phyloP scores from a whole-genome alignment of 495 filamentous ascomycete species.

The Penicillium cinerascens region DNA sequence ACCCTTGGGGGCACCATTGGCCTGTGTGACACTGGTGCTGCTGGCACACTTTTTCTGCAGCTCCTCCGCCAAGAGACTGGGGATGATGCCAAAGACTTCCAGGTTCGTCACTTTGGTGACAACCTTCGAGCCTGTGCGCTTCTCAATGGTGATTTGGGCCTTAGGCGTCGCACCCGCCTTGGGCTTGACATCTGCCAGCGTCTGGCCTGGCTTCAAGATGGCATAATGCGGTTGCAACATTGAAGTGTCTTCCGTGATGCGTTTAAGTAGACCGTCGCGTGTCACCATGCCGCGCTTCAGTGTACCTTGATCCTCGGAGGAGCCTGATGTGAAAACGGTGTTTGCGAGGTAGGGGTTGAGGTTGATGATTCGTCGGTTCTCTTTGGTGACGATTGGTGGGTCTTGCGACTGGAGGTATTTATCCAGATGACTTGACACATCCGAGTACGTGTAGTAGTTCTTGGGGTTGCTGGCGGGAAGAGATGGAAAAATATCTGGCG shows the following conservation, averaged over 20 bases:
- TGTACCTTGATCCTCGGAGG: conserved; percentile 52
- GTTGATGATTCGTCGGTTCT: conserved; percentile 62
- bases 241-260: conserved; percentile 49
- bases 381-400: conserved; percentile 50
- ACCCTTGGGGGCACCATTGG: conserved; percentile 58
- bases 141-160: conserved; percentile 57
- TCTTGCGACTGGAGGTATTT: conserved; percentile 50
- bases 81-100: conserved; percentile 61
- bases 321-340: conserved; percentile 51
- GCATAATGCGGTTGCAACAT: conserved; percentile 50
- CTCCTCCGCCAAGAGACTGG: conserved; percentile 62
- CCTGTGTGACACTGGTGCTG: conserved; percentile 61
- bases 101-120: conserved; percentile 62
- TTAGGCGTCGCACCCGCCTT: conserved; percentile 61
- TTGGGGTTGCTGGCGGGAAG: conserved; percentile 40
- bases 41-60: conserved; percentile 69
- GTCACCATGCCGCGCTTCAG: conserved; percentile 57
- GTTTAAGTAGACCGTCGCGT: conserved; percentile 61
- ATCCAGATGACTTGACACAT: conserved; percentile 39
- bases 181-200: conserved; percentile 53
- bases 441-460: conserved; percentile 52
- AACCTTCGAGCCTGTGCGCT: conserved; percentile 64
- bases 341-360: conserved; percentile 63
- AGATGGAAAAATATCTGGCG: conserved; percentile 51
- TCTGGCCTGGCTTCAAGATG: conserved; percentile 54